Base-by-base conservation (phyloP, 306 rosid genomes). In the Albizia julibrissin region DNA sequence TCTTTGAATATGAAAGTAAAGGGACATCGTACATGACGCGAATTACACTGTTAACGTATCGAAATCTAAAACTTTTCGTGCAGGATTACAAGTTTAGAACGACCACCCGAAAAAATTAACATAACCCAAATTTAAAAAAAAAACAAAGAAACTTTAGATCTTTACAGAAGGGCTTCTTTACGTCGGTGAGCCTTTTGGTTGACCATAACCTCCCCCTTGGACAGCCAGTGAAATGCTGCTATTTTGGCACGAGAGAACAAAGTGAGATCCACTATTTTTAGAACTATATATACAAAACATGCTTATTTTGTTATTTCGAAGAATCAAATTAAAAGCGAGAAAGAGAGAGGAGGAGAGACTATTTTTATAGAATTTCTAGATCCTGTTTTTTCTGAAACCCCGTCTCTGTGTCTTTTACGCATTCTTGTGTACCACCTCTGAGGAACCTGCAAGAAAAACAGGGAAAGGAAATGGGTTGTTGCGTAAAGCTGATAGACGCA, bases 401-500 rank as follows among this genome's bases (percentile, higher is more conserved):
- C 74, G 13, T 69, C 18, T 76, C 72, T 52, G 44, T 56, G 39
- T 19, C 68, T 50, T 19, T 72, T 22, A 43, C 56, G 5, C 37
- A 24, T 43, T 70, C 58, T 43, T 12, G 29, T 14, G 21, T 70
- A 16, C 46, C 47, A 34, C 37, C 33, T 46, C n/a, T 21, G 39
- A 13, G 47, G 34, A 73, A 11, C 44, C 18, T 73, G 44, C 10
- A 19, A 74, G 44, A 56, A 54, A 31, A 33, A 54, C 33, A 21
- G 34, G 37, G 11, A 31, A 27, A 14, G 50, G 67, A 39, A 43
- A 90, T 85, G 88, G 88, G 88, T 37, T 86, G 75, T 56, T 75
- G 43, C 73, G 76, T 82, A 43, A 90, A 87, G 86, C 81, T 82
- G 50, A 18, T 85, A 3, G 94, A 89, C 67, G 78, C 75, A 46